Evolutionary conservation across 768 basidiomycete genomes (phyloP), one percentile per base, ranked within the genome.

Genomic region (Tulasnella sp.): DNA sequence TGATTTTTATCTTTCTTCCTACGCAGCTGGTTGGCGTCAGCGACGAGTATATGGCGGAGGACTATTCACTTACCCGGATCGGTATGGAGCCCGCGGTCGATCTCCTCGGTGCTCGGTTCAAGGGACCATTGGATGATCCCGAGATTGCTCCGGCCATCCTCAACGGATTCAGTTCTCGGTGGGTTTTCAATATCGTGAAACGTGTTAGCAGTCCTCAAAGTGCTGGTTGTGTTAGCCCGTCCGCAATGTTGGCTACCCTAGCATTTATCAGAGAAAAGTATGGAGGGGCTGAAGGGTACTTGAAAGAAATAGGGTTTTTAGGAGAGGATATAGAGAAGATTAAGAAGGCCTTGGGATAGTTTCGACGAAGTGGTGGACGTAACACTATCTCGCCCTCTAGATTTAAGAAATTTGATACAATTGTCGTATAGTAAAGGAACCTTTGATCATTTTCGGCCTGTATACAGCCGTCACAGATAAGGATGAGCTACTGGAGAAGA

Each of bases 41-140:
- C 37, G 75, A 85, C 62, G 76, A 80, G 42, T 64, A 65, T 4
- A 80, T 89, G 53, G 80, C 82, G 8, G 72, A 74, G 7, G 87
- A 90, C 67, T 90, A 90, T 64, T 79, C 84, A 3, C 70, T 90
- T 29, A 88, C 83, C 17, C 73, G 84, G 57, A 71, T 90, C 35
- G 87, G 87, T 4, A 80, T 88, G 34, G 87, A 88, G 66, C 86
- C 86, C 17, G 78, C 80, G 11, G 77, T 86, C 25, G 78, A 77
- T 60, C 79, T 74, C 73, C 77, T 89, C 37, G 78, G 87, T 73
- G 69, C 72, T 37, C 37, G 53, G 19, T 60, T 60, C 40, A 39
- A 57, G 31, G 57, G 27, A 15, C 41, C 49, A 14, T 23, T 57
- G 54, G 34, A 57, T 14, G 7, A 55, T 62, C 81, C 83, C 1